Evolutionary conservation across 768 basidiomycete species (phyloP).

Genomic region (Tricholoma saponaceum): DNA sequence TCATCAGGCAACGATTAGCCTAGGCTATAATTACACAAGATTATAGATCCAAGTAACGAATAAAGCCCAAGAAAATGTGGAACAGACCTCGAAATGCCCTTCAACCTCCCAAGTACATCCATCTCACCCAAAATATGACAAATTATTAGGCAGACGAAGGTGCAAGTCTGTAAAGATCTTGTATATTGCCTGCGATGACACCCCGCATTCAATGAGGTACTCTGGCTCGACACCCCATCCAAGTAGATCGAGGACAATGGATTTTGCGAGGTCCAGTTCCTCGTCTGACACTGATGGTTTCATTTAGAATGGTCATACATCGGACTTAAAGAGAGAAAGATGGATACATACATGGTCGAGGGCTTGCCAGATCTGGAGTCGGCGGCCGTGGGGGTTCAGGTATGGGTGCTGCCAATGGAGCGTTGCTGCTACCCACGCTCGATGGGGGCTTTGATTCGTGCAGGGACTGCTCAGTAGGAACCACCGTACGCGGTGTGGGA

Average conservation of each 20-base stretch:
- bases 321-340: background rate
- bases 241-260: slow-evolving; percentile 49
- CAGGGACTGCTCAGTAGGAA: background rate
- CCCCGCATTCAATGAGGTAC: slow-evolving; percentile 40
- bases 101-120: background rate
- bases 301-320: background rate
- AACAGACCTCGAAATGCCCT: background rate
- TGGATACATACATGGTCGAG: background rate
- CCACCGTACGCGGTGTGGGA: background rate
- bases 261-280: slow-evolving; percentile 40
- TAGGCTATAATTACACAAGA: background rate
- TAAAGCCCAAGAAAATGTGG: background rate
- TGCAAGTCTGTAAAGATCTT: slow-evolving; percentile 40
- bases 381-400: background rate
- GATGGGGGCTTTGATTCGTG: background rate
- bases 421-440: background rate
- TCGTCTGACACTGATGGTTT: slow-evolving; percentile 32
- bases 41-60: background rate
- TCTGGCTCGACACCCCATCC: slow-evolving; percentile 51
- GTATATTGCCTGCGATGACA: slow-evolving; percentile 34
- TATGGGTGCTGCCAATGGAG: background rate
- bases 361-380: background rate
- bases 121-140: slow-evolving; percentile 13
- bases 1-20: background rate
- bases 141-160: slow-evolving; percentile 23